Evolutionary conservation across 176 grass and related monocot genomes (phyloP).

Genomic region (Triticum urartu): DNA sequence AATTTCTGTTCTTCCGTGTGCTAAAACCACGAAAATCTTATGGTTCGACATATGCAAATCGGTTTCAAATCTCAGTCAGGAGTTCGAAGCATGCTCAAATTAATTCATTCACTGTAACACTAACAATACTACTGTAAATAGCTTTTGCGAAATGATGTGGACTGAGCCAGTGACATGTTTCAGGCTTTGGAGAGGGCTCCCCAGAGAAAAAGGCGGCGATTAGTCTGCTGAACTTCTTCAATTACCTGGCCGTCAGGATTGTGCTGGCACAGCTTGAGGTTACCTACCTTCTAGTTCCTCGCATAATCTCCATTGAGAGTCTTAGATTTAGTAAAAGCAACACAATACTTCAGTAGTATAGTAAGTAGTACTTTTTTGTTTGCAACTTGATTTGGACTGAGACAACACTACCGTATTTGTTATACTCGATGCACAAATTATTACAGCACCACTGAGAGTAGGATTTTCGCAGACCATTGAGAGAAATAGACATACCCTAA

Average conservation of each 20-base stretch:
- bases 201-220: conserved; percentile 68
- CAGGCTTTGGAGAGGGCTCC: conserved; percentile 78
- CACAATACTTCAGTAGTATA: too few species aligned
- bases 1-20: background rate
- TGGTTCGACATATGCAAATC: background rate
- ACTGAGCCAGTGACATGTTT: background rate
- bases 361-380: background rate
- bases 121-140: background rate
- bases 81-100: background rate
- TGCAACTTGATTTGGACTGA: background rate
- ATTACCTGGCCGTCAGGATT: conserved; percentile 70
- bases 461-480: background rate
- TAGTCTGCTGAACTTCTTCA: conserved; percentile 86
- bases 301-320: background rate
- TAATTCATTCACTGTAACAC: background rate
- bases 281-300: background rate
- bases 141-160: background rate
- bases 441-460: background rate
- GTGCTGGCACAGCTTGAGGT: conserved; percentile 90
- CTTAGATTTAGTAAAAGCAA: background rate
- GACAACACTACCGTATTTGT: background rate
- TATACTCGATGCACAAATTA: background rate
- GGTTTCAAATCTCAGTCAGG: background rate
- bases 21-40: background rate
- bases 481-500: background rate